Percentiles rank a stretch among this genome's conserved stretches.
These are phyloP conservation scores for Cucurbita ficifolia DNA, from an alignment of 306 rosid species.

Conservation along the genomic window DNA sequence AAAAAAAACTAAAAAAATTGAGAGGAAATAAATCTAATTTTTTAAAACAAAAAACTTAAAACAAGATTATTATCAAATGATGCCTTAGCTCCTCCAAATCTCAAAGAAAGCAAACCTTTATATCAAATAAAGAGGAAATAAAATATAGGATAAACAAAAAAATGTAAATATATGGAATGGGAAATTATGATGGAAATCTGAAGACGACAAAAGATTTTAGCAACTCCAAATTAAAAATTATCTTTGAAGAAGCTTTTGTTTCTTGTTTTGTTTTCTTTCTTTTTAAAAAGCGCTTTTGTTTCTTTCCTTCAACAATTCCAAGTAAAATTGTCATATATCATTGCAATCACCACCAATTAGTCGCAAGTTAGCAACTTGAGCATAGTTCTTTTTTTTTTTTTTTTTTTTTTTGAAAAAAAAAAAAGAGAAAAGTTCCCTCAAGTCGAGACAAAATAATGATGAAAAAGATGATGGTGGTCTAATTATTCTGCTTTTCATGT, in stretches of 20 bases:
- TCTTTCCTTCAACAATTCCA: neutral
- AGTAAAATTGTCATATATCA: neutral
- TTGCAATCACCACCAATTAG: neutral
- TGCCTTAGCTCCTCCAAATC: neutral
- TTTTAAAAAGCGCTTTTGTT: neutral
- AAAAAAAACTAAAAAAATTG: neutral
- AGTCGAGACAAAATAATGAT: neutral
- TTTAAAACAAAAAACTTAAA: neutral
- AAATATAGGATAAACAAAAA: neutral
- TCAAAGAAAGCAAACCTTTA: neutral
- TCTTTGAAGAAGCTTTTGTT: neutral
- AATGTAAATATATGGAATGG: neutral
- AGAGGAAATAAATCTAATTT: neutral
- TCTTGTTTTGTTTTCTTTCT: neutral
- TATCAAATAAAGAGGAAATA: neutral
- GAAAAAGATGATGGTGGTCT: neutral
- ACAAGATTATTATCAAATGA: neutral
- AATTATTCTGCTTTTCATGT: neutral
- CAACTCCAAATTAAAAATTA: neutral
- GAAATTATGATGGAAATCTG: neutral
- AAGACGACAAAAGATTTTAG: neutral
- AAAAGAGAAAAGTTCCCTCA: neutral
- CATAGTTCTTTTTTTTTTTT: neutral
- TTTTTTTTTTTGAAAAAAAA: no score
- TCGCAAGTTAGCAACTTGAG: neutral